A percentile compares a stretch with the other conserved stretches of the same genome.
Conservation (phyloP, 169 alveolate species). For the Eimeria sp. region DNA sequence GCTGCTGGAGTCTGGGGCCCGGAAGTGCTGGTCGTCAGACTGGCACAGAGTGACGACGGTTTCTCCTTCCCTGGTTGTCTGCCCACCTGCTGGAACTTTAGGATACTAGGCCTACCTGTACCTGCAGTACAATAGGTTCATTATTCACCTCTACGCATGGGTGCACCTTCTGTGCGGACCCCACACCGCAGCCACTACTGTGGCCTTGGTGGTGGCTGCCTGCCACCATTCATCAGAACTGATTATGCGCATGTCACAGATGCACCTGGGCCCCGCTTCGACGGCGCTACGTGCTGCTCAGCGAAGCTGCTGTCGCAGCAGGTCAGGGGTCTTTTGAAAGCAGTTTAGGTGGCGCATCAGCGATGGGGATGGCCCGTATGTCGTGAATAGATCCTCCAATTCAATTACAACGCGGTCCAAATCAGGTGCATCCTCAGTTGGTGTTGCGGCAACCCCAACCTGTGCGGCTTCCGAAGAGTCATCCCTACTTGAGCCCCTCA, state of each 20-base stretch:
- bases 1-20: neutral
- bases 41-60: neutral
- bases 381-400: constrained; percentile 31
- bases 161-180: neutral
- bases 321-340: constrained; percentile 48
- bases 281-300: neutral
- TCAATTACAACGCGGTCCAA: constrained; percentile 8
- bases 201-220: neutral
- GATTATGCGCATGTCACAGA: neutral
- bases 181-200: neutral
- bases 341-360: constrained; percentile 33
- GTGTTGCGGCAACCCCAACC: constrained; percentile 16
- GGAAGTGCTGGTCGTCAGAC: neutral
- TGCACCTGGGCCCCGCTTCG: neutral
- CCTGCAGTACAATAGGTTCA: neutral
- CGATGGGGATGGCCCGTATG: constrained; percentile 57
- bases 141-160: neutral
- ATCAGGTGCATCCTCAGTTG: neutral
- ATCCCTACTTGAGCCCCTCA: neutral
- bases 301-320: constrained; percentile 1
- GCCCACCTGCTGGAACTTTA: neutral
- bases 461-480: constrained; percentile 11
- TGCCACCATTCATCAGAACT: neutral
- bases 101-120: neutral
- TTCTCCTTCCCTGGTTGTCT: neutral